Evolutionary conservation across 495 filamentous ascomycete species (phyloP).

Genomic region (Halenospora varia): DNA sequence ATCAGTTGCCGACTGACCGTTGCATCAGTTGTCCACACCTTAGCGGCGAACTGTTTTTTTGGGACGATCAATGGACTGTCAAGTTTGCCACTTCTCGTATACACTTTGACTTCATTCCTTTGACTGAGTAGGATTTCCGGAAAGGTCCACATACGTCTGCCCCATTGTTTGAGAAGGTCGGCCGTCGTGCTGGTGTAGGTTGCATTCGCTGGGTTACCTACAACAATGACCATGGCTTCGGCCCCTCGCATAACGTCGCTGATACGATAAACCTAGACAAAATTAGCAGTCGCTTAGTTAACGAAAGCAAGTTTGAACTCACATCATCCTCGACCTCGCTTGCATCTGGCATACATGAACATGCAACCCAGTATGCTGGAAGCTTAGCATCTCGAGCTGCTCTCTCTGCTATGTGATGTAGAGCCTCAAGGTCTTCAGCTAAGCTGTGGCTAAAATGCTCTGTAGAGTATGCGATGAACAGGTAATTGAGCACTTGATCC

Average conservation of each 20-base stretch:
- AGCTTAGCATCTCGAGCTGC: conserved; percentile 24
- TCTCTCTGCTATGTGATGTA: conserved; percentile 20
- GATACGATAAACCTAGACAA: conserved; percentile 36
- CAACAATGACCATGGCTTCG: conserved; percentile 28
- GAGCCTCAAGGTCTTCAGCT: conserved; percentile 1
- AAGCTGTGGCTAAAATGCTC: conserved; percentile 13
- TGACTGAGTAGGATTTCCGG: conserved; percentile 38
- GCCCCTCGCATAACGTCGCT: conserved; percentile 39
- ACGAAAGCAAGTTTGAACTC: too few relatives aligned
- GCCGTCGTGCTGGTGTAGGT: not conserved
- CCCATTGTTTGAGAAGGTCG: conserved; percentile 31
- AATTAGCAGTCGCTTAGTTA: too few relatives aligned
- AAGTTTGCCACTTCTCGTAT: not conserved
- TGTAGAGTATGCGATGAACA: conserved; percentile 4
- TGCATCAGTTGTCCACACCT: conserved; percentile 7
- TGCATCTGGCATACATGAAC: conserved; percentile 16
- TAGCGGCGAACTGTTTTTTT: conserved; percentile 4
- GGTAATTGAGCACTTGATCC: not conserved
- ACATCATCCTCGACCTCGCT: conserved; percentile 25
- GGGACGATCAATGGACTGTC: not conserved
- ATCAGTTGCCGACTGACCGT: conserved; percentile 18
- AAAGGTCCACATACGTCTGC: conserved; percentile 44
- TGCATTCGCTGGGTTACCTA: conserved; percentile 20
- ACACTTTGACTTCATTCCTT: conserved; percentile 11
- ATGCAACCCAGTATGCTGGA: conserved; percentile 32